phyloP scores from a whole-genome alignment of 208 protist genomes.

The Acanthamoeba healyi region DNA sequence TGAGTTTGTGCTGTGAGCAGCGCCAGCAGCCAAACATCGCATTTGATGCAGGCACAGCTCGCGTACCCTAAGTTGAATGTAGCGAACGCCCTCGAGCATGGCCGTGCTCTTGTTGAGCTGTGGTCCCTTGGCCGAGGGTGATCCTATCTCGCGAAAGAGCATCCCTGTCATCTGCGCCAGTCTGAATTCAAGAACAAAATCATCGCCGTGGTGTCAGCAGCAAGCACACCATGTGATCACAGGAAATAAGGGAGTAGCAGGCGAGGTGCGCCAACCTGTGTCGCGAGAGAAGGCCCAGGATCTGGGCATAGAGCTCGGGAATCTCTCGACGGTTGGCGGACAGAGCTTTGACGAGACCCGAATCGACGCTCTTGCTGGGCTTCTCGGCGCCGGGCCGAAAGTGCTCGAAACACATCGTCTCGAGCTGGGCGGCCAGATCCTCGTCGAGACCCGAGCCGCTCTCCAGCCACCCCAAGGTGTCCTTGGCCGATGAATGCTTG shows the following conservation, averaged over 20 bases:
- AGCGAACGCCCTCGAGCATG: conserved; percentile 47
- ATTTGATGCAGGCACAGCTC: background rate
- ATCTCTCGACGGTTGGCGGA: conserved; percentile 43
- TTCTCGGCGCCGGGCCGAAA: conserved; percentile 48
- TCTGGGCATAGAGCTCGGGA: conserved; percentile 60
- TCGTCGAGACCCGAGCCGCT: conserved; percentile 38
- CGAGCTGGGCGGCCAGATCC: conserved; percentile 22
- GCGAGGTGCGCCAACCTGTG: background rate
- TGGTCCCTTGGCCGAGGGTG: conserved; percentile 44
- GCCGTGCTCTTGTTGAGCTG: conserved; percentile 18
- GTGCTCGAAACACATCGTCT: conserved; percentile 67
- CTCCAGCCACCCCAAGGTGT: background rate
- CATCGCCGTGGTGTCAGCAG: background rate
- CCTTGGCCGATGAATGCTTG: conserved; percentile 27
- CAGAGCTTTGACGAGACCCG: conserved; percentile 2
- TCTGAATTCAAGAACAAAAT: too few relatives aligned
- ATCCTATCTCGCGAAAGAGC: conserved; percentile 7
- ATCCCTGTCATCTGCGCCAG: conserved; percentile 50
- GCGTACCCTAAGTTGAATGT: conserved; percentile 7
- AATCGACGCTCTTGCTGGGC: conserved; percentile 52
- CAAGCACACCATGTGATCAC: background rate
- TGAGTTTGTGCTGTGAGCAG: too few relatives aligned
- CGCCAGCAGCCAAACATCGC: too few relatives aligned
- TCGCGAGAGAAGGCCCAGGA: conserved; percentile 37
- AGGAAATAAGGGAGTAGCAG: background rate